A percentile compares a stretch with the other conserved stretches of the same genome.
Conservation (phyloP, 2,329 filamentous ascomycete species). For the Nigrospora oryzae region DNA sequence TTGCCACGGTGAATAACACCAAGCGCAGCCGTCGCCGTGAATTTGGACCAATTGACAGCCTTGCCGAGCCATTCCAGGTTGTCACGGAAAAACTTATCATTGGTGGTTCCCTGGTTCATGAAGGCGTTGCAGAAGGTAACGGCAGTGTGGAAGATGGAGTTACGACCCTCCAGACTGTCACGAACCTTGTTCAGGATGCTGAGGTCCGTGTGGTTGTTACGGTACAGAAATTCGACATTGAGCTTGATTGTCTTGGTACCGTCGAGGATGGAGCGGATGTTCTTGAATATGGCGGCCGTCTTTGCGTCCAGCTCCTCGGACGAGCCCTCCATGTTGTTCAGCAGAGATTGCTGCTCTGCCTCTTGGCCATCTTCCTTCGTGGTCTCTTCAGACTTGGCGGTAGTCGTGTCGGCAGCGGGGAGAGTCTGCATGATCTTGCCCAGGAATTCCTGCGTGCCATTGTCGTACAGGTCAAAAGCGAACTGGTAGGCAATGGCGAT, state of each 20-base stretch:
- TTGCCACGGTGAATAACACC: constrained; percentile 97
- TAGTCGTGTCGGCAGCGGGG: constrained; percentile 41
- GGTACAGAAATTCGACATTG: constrained; percentile 92
- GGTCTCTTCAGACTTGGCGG: constrained; percentile 29
- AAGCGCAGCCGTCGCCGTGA: constrained; percentile 90
- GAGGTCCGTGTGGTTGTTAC: constrained; percentile 88
- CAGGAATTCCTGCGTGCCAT: constrained; percentile 94
- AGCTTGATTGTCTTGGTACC: constrained; percentile 91
- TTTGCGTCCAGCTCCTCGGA: constrained; percentile 34
- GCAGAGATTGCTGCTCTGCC: constrained; percentile 41
- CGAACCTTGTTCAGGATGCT: constrained; percentile 93
- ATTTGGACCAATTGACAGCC: constrained; percentile 99
- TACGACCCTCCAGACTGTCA: constrained; percentile 89
- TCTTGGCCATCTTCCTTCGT: constrained; percentile 35
- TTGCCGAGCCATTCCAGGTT: constrained; percentile 98
- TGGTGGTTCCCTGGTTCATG: constrained; percentile 97
- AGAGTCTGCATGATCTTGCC: constrained; percentile 80
- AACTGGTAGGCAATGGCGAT: constrained; percentile 92
- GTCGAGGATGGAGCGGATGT: constrained; percentile 64
- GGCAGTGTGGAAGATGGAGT: constrained; percentile 96
- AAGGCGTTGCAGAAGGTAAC: constrained; percentile 98
- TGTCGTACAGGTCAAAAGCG: constrained; percentile 96
- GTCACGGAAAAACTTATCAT: constrained; percentile 97
- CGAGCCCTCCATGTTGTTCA: constrained; percentile 29
- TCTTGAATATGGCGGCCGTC: constrained; percentile 48